Conservation (phyloP, 768 basidiomycete genomes). For the Gautieria morchelliformis region DNA sequence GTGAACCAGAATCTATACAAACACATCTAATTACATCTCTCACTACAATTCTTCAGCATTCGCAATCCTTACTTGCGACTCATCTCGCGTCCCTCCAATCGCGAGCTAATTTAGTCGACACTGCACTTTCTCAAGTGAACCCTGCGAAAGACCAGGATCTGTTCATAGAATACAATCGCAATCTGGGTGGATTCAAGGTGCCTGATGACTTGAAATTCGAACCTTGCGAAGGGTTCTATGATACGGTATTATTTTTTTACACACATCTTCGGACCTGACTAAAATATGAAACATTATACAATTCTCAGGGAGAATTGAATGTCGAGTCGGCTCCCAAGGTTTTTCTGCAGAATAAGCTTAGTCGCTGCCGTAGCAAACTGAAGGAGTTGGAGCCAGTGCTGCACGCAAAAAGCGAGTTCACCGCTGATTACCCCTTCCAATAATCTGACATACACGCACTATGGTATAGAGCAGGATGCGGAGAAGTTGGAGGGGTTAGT, state of each 20-base stretch:
- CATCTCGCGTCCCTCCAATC: constrained; percentile 53
- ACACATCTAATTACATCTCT: constrained; percentile 49
- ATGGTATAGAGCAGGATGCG: constrained; percentile 39
- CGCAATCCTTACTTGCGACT: constrained; percentile 46
- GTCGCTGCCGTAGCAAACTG: constrained; percentile 49
- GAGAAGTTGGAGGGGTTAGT: constrained; percentile 41
- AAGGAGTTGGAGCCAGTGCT: constrained; percentile 50
- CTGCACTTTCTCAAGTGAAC: constrained; percentile 42
- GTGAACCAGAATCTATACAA: constrained; percentile 54
- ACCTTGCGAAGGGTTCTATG: constrained; percentile 65
- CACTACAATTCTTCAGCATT: constrained; percentile 42
- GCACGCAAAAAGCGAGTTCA: constrained; percentile 47
- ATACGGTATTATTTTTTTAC: constrained; percentile 41
- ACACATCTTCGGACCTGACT: not conserved
- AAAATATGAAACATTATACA: not conserved
- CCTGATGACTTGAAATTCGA: constrained; percentile 70
- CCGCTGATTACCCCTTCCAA: not conserved
- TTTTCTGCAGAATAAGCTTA: constrained; percentile 72
- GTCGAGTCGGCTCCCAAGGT: constrained; percentile 65
- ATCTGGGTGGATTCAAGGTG: constrained; percentile 41
- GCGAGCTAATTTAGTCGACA: constrained; percentile 37
- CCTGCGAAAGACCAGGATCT: constrained; percentile 55
- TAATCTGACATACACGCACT: not conserved
- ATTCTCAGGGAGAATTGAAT: constrained; percentile 44
- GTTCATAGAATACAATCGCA: constrained; percentile 63